Evolutionary conservation across 176 grass and related monocot genomes (phyloP).

Genomic region (Phyllostachys edulis): DNA sequence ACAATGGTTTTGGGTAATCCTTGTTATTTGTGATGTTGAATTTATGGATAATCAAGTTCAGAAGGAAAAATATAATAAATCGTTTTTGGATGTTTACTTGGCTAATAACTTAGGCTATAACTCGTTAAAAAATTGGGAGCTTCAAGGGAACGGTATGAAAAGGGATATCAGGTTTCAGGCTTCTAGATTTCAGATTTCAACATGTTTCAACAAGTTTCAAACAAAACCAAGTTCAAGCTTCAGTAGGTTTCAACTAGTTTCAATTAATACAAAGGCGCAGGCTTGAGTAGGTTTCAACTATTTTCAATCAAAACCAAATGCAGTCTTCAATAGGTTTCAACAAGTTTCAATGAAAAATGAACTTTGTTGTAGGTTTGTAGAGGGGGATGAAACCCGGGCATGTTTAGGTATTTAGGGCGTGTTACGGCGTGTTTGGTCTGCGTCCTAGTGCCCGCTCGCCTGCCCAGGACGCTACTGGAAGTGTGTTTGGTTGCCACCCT

Average conservation of each 20-base stretch:
- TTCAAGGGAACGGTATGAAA: neutral
- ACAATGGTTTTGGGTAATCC: neutral
- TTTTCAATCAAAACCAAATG: neutral
- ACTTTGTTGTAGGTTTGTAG: neutral
- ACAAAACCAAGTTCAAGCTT: neutral
- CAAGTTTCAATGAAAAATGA: conserved; percentile 24
- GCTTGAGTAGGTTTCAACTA: neutral
- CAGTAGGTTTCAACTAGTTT: conserved; percentile 1
- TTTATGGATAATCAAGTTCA: conserved; percentile 5
- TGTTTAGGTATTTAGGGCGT: neutral
- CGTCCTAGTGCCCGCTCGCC: too few relatives aligned
- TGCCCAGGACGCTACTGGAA: too few relatives aligned
- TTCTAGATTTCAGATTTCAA: neutral
- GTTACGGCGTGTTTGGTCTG: too few relatives aligned
- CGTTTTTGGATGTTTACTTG: neutral
- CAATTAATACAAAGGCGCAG: neutral
- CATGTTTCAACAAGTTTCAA: neutral
- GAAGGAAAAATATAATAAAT: neutral
- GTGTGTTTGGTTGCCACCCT: too few relatives aligned
- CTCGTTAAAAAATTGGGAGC: conserved; percentile 19
- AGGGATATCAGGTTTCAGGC: conserved; percentile 7
- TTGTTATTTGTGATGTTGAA: neutral
- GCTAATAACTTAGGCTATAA: neutral
- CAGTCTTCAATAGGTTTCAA: neutral
- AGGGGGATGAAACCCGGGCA: neutral